Evolutionary conservation across 805 yeast genomes (phyloP), one percentile per base, ranked within the genome.

Genomic region (Yamadazyma nakazawae): DNA sequence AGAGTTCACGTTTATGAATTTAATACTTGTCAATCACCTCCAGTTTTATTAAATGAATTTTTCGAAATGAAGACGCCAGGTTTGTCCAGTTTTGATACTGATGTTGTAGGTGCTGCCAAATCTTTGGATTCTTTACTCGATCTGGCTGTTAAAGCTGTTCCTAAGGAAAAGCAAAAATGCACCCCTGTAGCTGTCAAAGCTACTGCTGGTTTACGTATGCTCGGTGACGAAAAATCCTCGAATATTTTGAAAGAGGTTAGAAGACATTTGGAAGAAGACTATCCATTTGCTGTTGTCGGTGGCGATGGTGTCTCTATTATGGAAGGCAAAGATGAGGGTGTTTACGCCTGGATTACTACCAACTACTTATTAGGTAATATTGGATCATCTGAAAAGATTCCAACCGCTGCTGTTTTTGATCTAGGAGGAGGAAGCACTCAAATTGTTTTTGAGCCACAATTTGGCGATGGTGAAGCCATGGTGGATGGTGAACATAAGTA

Each of bases 391-490:
- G 83, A 80, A 35, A 85, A 84, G 66, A 64, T 70, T 21, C 90
- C 96, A 26, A 94, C 99, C 11, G 96, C 96, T 42, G 99, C 98
- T 18, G 96, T 94, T 10, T 94, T 94, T 61, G 99, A 94, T 66
- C 79, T 94, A 50, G 99, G 99, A 57, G 99, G 99, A 60, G 98
- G 98, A 3, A 89, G 97, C 6, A 94, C 99, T 12, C 99, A 95
- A 71, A 90, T 94, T 70, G 99, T 94, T 6, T 94, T 94, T 66
- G 98, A 94, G 74, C 99, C 99, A 18, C 77, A 78, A n/a, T 82
- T 82, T 61, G 60, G 64, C 28, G 66, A 72, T 44, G 72, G 79
- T 37, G 85, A 83, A 57, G 62, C 72, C 53, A 79, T 92, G 85
- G 69, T 78, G 40, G 90, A 84, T 11, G 96, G 97, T 49, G 97